Evolutionary conservation across 805 yeast species (phyloP).

Genomic region (Ogataea populi-albae): DNA sequence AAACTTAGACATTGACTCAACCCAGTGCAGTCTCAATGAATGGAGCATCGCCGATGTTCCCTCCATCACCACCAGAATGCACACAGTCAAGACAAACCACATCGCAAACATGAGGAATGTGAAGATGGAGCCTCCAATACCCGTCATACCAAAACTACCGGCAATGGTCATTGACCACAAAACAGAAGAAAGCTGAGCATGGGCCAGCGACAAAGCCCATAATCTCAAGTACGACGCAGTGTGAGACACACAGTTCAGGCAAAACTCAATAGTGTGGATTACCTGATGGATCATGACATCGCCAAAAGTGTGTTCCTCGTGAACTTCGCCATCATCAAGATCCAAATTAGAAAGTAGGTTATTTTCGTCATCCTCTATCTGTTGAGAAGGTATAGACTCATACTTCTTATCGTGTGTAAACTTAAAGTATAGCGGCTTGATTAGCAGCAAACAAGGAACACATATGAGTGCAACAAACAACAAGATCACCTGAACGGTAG

Average conservation of each 20-base stretch:
- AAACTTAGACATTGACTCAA: slow-evolving; percentile 97
- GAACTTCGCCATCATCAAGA: slow-evolving; percentile 50
- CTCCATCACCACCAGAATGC: slow-evolving; percentile 93
- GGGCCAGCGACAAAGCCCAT: slow-evolving; percentile 97
- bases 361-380: slow-evolving; percentile 23
- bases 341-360: slow-evolving; percentile 33
- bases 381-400: slow-evolving; percentile 36
- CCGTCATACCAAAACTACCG: slow-evolving; percentile 67
- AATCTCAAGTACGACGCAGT: slow-evolving; percentile 94
- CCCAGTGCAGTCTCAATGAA: slow-evolving; percentile 98
- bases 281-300: slow-evolving; percentile 96
- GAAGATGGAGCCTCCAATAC: slow-evolving; percentile 64
- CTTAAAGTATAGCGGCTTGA: slow-evolving; percentile 65
- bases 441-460: slow-evolving; percentile 87
- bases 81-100: slow-evolving; percentile 93
- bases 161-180: slow-evolving; percentile 94
- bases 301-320: slow-evolving; percentile 70
- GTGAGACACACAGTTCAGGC: slow-evolving; percentile 96
- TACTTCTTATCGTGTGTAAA: slow-evolving; percentile 53
- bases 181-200: slow-evolving; percentile 92
- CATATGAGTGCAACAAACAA: slow-evolving; percentile 77
- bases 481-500: slow-evolving; percentile 66
- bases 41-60: slow-evolving; percentile 99
- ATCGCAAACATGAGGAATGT: slow-evolving; percentile 81
- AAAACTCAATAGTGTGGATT: slow-evolving; percentile 95